Base-by-base conservation (phyloP, 2,329 filamentous ascomycete genomes). In the Sphaceloma murrayae region DNA sequence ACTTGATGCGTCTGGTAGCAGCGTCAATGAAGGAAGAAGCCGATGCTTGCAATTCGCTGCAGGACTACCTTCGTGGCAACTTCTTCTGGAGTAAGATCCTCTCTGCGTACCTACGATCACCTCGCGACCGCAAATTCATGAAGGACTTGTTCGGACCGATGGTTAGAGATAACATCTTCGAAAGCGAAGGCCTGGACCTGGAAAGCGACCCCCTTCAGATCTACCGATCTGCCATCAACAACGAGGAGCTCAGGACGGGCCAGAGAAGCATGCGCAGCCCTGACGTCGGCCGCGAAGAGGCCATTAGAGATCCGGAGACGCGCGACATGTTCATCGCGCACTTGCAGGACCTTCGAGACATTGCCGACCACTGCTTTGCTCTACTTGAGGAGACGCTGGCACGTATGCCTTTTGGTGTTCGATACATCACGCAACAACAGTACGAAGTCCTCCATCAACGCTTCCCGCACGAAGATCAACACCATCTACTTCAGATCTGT, bases 171-270 rank as follows among this genome's bases (percentile, higher is more conserved):
- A 89, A 91, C 58, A 87, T 98, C 56, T 80, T 96, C 45, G 91
- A 94, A 45, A 91, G 95, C 53, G 80, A 87, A 9, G 82, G 81
- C 4, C 70, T 98, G 24, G 89, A 98, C 59, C 72, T 98, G 18
- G 91, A 98, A 64, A 95, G 89, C 60, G 91, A 98, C 58, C 91
- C 91, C 0, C 82, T 96, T 70, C 89, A 96, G 55, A 98, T 98
- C 46, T 96, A 98, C 64, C 78, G 85, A 31, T 91, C 87, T 4
- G 81, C 86, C 10, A 93, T 98, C 66, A 96, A 93, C 67, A 94
- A 98, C 55, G 89, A 96, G 62, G 91, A 98, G 64, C 77, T 98
- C 17, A 80, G 86, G 13, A 98, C 91, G 0, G 91, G 91, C 3
- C 78, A 79, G 52, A 78, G 85, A 14, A 94, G 88, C 60, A 76